A percentile compares a stretch with the other conserved stretches of the same genome.
These are phyloP conservation scores for Rhazya stricta DNA, from an alignment of 257 asterid species.

Conservation along the genomic window DNA sequence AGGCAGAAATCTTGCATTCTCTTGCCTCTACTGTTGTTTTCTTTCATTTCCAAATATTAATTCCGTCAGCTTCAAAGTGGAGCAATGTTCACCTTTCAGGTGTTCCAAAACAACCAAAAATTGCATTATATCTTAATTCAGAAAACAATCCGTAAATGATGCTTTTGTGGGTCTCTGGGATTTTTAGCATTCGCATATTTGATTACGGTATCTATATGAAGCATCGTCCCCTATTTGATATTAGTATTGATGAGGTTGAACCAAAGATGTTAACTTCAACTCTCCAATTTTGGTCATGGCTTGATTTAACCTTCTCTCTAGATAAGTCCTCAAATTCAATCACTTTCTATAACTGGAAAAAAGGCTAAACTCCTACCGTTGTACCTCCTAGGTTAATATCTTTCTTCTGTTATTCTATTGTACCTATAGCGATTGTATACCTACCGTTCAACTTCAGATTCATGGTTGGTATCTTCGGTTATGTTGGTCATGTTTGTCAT, in stretches of 20 bases:
- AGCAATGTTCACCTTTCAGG: neutral
- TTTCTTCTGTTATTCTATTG: neutral
- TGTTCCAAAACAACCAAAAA: conserved; percentile 1
- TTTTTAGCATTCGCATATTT: conserved; percentile 3
- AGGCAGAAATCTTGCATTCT: neutral
- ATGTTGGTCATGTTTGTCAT: neutral
- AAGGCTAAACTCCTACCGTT: conserved; percentile 2
- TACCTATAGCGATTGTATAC: neutral
- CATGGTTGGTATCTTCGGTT: neutral
- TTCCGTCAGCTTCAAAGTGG: neutral
- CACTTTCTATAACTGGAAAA: neutral
- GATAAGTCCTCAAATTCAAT: neutral
- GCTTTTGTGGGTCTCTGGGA: neutral
- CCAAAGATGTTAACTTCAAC: conserved; percentile 1
- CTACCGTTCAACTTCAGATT: neutral
- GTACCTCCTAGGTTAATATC: neutral
- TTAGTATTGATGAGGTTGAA: conserved; percentile 12
- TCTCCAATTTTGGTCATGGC: conserved; percentile 11
- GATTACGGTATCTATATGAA: neutral
- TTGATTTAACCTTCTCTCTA: neutral
- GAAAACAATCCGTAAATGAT: conserved; percentile 6
- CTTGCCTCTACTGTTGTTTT: conserved; percentile 5
- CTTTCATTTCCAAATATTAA: conserved; percentile 2
- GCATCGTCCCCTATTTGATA: neutral
- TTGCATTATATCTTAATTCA: neutral